Evolutionary conservation across 169 alveolate genomes (phyloP), one percentile per base, ranked within the genome.

Genomic region (Cryptosporidium parvum): DNA sequence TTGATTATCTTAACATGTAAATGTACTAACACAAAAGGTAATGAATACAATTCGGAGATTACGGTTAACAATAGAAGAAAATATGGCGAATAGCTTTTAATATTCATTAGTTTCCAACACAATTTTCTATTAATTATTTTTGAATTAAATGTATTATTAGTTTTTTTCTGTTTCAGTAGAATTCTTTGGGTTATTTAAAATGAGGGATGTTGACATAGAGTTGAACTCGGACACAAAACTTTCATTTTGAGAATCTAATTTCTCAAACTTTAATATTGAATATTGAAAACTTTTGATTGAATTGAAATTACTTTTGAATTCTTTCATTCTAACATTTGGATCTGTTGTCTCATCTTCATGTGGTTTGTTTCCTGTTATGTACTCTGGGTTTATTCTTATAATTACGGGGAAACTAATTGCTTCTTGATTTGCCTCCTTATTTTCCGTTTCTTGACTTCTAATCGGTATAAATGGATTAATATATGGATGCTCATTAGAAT

Each of bases 1-100:
- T n/a, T 80, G 21, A 39, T 80, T 44, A 23, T 80, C 9, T 42
- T 80, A 61, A 62, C 89, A n/a, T 23, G 80, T 33, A 80, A 59
- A 45, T 26, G 59, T 16, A 23, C 3, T 58, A 39, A 21, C 37
- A 61, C 0, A 18, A 65, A 12, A 7, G 35, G 89, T 5, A 44
- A 21, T 35, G 73, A 65, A 8, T 9, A 39, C 70, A 21, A 59
- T 8, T 44, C n/a, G 12, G 53, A 42, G 35, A n/a, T 9, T 35
- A 44, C 18, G 29, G 8, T 45, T n/a, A 62, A 59, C 18, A 45
- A 26, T 51, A 75, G 86, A 59, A 80, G 70, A 42, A 59, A 37
- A 56, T 80, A 80, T 62, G 89, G 80, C n/a, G 68, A 65, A 33
- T 37, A 8, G 2, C 35, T 31, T 31, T 31, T 67, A 23, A n/a